Evolutionary conservation across 2,329 filamentous ascomycete species (phyloP).

Genomic region (Zymoseptoria ardabiliae): DNA sequence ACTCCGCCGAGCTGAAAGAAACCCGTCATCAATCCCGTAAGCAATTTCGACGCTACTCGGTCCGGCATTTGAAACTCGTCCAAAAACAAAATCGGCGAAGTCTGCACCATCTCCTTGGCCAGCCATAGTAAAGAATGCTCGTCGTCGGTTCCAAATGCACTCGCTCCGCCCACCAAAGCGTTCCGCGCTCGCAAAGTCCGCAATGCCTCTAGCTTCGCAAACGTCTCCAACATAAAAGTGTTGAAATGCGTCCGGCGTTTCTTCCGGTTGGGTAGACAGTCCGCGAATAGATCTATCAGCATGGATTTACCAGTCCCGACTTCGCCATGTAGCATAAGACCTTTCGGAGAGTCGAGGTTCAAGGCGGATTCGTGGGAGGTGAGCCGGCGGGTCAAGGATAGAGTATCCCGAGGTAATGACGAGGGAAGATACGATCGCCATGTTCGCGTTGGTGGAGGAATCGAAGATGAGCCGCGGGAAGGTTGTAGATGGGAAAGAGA

Average conservation of each 20-base stretch:
- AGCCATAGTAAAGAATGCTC: conserved; percentile 68
- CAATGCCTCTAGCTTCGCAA: conserved; percentile 63
- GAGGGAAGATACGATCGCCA: conserved; percentile 49
- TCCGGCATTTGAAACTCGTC: conserved; percentile 82
- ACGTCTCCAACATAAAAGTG: conserved; percentile 74
- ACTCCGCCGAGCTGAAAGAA: conserved; percentile 81
- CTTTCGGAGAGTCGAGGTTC: conserved; percentile 63
- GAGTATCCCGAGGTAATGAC: conserved; percentile 45
- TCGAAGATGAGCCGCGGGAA: conserved; percentile 7
- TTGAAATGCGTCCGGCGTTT: conserved; percentile 79
- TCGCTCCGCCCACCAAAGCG: neutral
- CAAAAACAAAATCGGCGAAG: conserved; percentile 68
- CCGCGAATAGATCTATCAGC: conserved; percentile 75
- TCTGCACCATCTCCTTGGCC: conserved; percentile 67
- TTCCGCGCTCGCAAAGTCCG: conserved; percentile 35
- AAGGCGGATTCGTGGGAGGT: conserved; percentile 65
- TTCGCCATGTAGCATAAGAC: conserved; percentile 70
- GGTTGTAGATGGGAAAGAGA: conserved; percentile 31
- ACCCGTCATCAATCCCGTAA: conserved; percentile 68
- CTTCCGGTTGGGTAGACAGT: conserved; percentile 63
- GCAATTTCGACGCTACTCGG: conserved; percentile 66
- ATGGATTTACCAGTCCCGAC: conserved; percentile 80
- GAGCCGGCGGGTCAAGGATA: conserved; percentile 62
- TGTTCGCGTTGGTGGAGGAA: conserved; percentile 13
- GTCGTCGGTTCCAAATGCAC: conserved; percentile 28